Evolutionary conservation across 495 filamentous ascomycete genomes (phyloP).

Genomic region (Penicillium verhagenii): DNA sequence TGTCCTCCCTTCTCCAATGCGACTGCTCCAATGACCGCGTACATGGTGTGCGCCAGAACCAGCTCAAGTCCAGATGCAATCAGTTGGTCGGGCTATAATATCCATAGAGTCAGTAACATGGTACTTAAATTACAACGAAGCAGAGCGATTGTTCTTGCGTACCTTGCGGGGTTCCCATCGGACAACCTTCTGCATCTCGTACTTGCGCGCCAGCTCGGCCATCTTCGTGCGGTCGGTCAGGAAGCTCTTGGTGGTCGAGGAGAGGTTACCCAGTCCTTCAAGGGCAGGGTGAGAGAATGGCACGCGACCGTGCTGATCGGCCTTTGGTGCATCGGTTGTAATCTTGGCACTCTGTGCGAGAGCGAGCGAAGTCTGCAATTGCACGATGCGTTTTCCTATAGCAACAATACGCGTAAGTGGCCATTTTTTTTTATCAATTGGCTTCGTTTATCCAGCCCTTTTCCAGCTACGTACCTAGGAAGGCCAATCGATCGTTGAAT

Average conservation of each 20-base stretch:
- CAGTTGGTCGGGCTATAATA: slow-evolving; percentile 66
- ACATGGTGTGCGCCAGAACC: slow-evolving; percentile 73
- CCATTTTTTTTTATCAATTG: background rate
- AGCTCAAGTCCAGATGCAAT: slow-evolving; percentile 65
- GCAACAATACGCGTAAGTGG: slow-evolving; percentile 7
- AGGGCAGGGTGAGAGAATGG: slow-evolving; percentile 75
- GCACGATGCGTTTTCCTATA: slow-evolving; percentile 80
- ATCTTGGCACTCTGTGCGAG: slow-evolving; percentile 54
- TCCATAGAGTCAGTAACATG: slow-evolving; percentile 3
- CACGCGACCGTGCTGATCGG: slow-evolving; percentile 49
- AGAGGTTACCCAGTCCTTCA: slow-evolving; percentile 68
- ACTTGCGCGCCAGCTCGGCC: slow-evolving; percentile 62
- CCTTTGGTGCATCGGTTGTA: slow-evolving; percentile 15
- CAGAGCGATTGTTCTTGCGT: background rate
- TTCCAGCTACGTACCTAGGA: slow-evolving; percentile 62
- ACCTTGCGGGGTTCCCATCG: slow-evolving; percentile 88
- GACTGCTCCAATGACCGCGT: slow-evolving; percentile 83
- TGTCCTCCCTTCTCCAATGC: slow-evolving; percentile 81
- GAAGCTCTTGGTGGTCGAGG: slow-evolving; percentile 49
- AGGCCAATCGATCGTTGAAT: slow-evolving; percentile 91
- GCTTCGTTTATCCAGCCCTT: background rate
- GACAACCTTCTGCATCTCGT: slow-evolving; percentile 68
- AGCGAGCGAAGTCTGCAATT: slow-evolving; percentile 71
- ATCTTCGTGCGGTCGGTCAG: slow-evolving; percentile 60
- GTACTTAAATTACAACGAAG: slow-evolving; percentile 2